Evolutionary conservation across 768 basidiomycete genomes (phyloP).

Genomic region (Suillus cothurnatus): DNA sequence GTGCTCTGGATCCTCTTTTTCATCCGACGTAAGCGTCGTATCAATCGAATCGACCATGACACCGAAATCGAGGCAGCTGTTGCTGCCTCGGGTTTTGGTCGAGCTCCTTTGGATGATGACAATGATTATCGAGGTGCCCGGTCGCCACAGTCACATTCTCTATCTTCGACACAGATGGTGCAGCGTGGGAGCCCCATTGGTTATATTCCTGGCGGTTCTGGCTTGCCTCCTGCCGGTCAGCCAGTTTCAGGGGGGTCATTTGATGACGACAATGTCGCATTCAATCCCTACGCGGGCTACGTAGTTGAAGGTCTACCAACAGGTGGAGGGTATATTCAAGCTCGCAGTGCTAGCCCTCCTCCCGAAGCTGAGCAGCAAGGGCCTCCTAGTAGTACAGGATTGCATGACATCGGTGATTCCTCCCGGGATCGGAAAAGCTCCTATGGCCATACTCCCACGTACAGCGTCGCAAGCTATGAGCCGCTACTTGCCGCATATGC

Average conservation of each 20-base stretch:
- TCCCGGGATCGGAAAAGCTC: slow-evolving; percentile 34
- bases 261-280: slow-evolving; percentile 26
- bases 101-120: slow-evolving; percentile 69
- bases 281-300: slow-evolving; percentile 59
- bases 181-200: slow-evolving; percentile 37
- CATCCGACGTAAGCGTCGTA: slow-evolving; percentile 64
- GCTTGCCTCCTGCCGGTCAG: slow-evolving; percentile 31
- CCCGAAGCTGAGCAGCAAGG: slow-evolving; percentile 28
- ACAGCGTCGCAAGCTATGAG: slow-evolving; percentile 61
- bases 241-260: slow-evolving; percentile 33
- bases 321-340: slow-evolving; percentile 45
- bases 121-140: slow-evolving; percentile 44
- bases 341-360: slow-evolving; percentile 50
- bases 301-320: slow-evolving; percentile 16
- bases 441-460: slow-evolving; percentile 46
- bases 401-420: slow-evolving; percentile 28
- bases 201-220: slow-evolving; percentile 17
- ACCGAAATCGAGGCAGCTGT: slow-evolving; percentile 70
- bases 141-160: slow-evolving; percentile 23
- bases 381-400: slow-evolving; percentile 16
- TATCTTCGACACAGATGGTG: slow-evolving; percentile 37
- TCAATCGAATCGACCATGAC: slow-evolving; percentile 65
- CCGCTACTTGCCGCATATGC: slow-evolving; percentile 54
- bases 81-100: slow-evolving; percentile 69
- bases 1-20: slow-evolving; percentile 73